Percentiles rank a stretch among this genome's conserved stretches.
phyloP scores from a whole-genome alignment of 2,329 filamentous ascomycete genomes.

The Didymella segeticola region DNA sequence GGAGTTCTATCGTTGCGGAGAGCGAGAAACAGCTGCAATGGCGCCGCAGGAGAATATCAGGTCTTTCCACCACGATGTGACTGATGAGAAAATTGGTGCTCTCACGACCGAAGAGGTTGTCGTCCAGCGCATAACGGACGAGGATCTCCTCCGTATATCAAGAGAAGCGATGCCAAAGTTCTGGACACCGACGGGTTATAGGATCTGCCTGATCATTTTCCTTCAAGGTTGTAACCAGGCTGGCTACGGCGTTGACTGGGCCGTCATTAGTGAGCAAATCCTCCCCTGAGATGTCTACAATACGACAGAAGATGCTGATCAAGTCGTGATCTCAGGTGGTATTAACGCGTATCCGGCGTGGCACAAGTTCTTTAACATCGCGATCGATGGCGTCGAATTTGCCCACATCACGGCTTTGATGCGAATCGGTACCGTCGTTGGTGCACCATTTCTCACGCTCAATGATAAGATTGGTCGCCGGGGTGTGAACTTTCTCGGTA shows the following conservation, averaged over 20 bases:
- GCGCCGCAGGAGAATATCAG: slow-evolving; percentile 10
- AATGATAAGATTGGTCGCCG: slow-evolving; percentile 57
- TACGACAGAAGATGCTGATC: background rate
- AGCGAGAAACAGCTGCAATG: background rate
- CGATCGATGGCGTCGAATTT: slow-evolving; percentile 40
- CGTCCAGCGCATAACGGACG: slow-evolving; percentile 55
- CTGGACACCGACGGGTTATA: slow-evolving; percentile 51
- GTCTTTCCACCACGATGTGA: slow-evolving; percentile 19
- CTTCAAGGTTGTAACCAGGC: slow-evolving; percentile 58
- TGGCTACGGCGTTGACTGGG: slow-evolving; percentile 59
- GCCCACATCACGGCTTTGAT: slow-evolving; percentile 58
- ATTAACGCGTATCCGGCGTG: slow-evolving; percentile 55
- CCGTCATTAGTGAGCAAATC: slow-evolving; percentile 49
- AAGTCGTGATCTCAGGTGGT: slow-evolving; percentile 24
- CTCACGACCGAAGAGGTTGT: slow-evolving; percentile 54
- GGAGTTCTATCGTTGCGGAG: background rate
- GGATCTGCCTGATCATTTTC: slow-evolving; percentile 53
- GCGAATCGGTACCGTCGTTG: slow-evolving; percentile 56
- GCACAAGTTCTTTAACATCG: slow-evolving; percentile 55
- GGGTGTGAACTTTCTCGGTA: slow-evolving; percentile 57
- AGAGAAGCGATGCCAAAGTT: slow-evolving; percentile 49
- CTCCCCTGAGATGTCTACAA: background rate
- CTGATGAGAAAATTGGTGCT: slow-evolving; percentile 19
- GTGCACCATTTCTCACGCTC: slow-evolving; percentile 55
- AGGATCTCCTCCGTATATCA: slow-evolving; percentile 54